Conservation (phyloP, 2,329 filamentous ascomycete species). For the Dactylellina sp. region DNA sequence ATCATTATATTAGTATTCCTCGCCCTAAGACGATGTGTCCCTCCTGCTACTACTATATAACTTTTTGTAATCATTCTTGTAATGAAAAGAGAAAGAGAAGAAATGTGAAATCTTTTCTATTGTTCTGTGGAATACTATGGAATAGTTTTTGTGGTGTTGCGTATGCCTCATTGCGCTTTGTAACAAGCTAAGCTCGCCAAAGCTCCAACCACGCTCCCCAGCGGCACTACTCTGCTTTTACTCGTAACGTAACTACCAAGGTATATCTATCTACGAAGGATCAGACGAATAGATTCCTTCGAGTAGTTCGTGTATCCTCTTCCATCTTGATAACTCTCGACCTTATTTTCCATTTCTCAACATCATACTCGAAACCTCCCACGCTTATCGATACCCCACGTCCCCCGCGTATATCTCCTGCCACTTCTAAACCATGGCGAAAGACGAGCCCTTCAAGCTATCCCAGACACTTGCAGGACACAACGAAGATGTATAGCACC, state of each 20-base stretch:
- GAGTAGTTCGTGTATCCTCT: background rate
- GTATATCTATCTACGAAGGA: background rate
- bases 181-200: background rate
- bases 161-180: background rate
- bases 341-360: background rate
- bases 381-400: slow-evolving; percentile 47
- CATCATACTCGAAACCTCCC: slow-evolving; percentile 17
- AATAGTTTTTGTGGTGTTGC: slow-evolving; percentile 27
- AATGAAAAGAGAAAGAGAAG: slow-evolving; percentile 53
- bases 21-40: slow-evolving; percentile 38
- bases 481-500: slow-evolving; percentile 81
- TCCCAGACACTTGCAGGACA: slow-evolving; percentile 90
- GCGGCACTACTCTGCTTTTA: background rate
- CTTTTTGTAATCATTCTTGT: slow-evolving; percentile 57
- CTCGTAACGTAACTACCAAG: too few species aligned
- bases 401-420: background rate
- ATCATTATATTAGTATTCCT: slow-evolving; percentile 50
- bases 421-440: slow-evolving; percentile 70
- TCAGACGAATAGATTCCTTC: background rate
- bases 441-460: slow-evolving; percentile 78
- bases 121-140: slow-evolving; percentile 29
- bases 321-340: background rate
- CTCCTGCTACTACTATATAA: slow-evolving; percentile 54
- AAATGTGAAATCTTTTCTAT: slow-evolving; percentile 38
- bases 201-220: background rate